These are phyloP conservation scores for Penicillium sp. DNA, from an alignment of 2,329 filamentous ascomycete species.

Conservation along the genomic window DNA sequence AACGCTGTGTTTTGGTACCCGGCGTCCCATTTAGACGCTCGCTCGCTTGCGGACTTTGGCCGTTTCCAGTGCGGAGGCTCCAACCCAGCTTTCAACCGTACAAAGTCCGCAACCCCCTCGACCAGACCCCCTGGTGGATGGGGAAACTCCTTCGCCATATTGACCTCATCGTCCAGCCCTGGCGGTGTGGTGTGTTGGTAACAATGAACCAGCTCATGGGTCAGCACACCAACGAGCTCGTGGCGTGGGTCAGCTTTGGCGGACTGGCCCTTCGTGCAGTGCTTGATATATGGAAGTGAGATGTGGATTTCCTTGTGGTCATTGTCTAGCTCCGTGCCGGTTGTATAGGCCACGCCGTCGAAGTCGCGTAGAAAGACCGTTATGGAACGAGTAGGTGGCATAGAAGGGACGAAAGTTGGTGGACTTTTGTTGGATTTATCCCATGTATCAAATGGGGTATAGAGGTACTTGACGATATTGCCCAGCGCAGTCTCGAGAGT, in stretches of 20 bases:
- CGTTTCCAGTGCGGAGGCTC: slow-evolving; percentile 77
- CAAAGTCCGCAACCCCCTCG: slow-evolving; percentile 91
- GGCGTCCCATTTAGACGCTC: slow-evolving; percentile 66
- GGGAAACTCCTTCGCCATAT: slow-evolving; percentile 14
- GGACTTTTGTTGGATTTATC: slow-evolving; percentile 4
- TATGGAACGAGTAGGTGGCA: slow-evolving; percentile 70
- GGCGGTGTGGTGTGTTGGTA: slow-evolving; percentile 69
- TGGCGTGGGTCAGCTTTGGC: slow-evolving; percentile 28
- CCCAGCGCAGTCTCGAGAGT: slow-evolving; percentile 59
- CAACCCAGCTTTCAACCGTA: slow-evolving; percentile 67
- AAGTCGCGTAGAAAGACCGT: slow-evolving; percentile 76
- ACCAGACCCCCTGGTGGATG: slow-evolving; percentile 65
- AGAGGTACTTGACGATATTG: slow-evolving; percentile 67
- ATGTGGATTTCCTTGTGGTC: slow-evolving; percentile 94
- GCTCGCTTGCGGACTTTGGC: slow-evolving; percentile 42
- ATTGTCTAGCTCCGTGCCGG: slow-evolving; percentile 66
- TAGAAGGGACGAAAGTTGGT: slow-evolving; percentile 29
- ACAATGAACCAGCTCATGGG: slow-evolving; percentile 92
- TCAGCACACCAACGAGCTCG: slow-evolving; percentile 77
- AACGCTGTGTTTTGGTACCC: slow-evolving; percentile 90
- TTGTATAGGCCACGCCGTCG: slow-evolving; percentile 84
- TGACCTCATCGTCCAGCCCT: slow-evolving; percentile 31
- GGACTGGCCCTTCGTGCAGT: slow-evolving; percentile 15
- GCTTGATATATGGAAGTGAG: slow-evolving; percentile 65
- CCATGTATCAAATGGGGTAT: slow-evolving; percentile 36